Evolutionary conservation across 192 early-diverging fungal genomes (phyloP), one percentile per base, ranked within the genome.

Genomic region (Umbelopsis isabellina): DNA sequence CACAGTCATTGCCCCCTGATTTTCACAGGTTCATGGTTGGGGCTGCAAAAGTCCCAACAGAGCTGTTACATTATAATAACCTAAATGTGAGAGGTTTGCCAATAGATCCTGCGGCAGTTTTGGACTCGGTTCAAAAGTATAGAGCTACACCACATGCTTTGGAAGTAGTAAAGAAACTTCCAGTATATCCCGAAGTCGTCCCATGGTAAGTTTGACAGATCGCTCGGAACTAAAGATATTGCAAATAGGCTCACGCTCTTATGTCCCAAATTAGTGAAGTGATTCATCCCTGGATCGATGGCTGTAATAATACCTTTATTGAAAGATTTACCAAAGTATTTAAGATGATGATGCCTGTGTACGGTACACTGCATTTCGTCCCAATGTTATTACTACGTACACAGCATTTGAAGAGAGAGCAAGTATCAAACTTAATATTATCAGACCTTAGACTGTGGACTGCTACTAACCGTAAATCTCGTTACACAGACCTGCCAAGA

Each of bases 361-460:
- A 94, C 73, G 86, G 84, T 3, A 85, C 91, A 8, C 79, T 94
- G 52, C 91, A 94, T 67, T 83, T 90, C 76, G 91, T 93, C 0
- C 91, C 92, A 1, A 79, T 92, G 78, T 46, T 94, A 11, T 70
- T 90, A 12, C 78, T 94, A 45, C 83, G 90, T 70, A 69, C 80
- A 7, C 78, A 85, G 44, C 69, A 77, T 47, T 80, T 94, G 7
- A 47, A 86, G 47, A 81, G 83, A 65, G 79, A 86, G 90, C 89
- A 83, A 83, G 86, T 68, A 22, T 22, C 20, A 49, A 46, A 1
- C 37, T 1, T 1, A n/a, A 46, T 46, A 4, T 67, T 3, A 13
- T 53, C 30, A 13, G 16, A 30, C 27, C 3, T 37, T 4, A 23
- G 22, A 22, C 20, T 47, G 1, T 30, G 35, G 23, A 33, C 41